A percentile compares a stretch with the other conserved stretches of the same genome.
phyloP scores from a whole-genome alignment of 495 filamentous ascomycete genomes.

The Daldinia bambusicola region DNA sequence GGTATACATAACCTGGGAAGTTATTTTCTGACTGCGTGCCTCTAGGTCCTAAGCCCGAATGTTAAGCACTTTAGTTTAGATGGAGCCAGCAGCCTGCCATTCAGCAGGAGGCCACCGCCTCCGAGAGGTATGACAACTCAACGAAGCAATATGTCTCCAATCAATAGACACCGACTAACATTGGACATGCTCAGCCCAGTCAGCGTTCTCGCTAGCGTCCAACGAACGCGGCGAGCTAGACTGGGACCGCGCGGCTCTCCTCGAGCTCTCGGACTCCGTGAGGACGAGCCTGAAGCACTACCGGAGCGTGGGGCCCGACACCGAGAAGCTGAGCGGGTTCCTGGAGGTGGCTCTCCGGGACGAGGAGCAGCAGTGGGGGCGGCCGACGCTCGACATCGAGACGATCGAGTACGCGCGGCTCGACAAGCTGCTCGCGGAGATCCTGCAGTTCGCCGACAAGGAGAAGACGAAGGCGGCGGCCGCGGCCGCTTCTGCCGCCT shows the following conservation, averaged over 20 bases:
- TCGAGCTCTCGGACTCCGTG: conserved; percentile 51
- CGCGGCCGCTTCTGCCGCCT: too few relatives aligned
- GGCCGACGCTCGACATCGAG: conserved; percentile 44
- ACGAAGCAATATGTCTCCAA: not conserved
- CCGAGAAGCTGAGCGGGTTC: conserved; percentile 46
- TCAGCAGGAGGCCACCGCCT: conserved; percentile 27
- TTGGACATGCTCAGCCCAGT: conserved; percentile 4
- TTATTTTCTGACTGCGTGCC: not conserved
- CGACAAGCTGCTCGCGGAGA: conserved; percentile 55
- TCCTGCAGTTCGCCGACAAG: conserved; percentile 42
- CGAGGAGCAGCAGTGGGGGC: conserved; percentile 36
- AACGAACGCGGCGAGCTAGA: conserved; percentile 14
- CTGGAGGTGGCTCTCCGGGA: conserved; percentile 50
- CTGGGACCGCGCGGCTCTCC: conserved; percentile 35
- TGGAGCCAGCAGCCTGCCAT: conserved; percentile 26
- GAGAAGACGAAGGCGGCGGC: not conserved
- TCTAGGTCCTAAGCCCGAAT: conserved; percentile 42
- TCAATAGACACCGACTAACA: conserved; percentile 5
- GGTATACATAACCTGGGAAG: not conserved
- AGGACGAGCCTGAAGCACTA: conserved; percentile 43
- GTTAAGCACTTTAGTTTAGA: conserved; percentile 41
- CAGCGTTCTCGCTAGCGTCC: conserved; percentile 12
- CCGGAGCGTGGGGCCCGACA: conserved; percentile 31
- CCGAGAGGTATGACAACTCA: conserved; percentile 27
- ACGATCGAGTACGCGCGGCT: conserved; percentile 54